Evolutionary conservation across 73 alveolate species (phyloP).

Genomic region (Paramecium octaurelia): DNA sequence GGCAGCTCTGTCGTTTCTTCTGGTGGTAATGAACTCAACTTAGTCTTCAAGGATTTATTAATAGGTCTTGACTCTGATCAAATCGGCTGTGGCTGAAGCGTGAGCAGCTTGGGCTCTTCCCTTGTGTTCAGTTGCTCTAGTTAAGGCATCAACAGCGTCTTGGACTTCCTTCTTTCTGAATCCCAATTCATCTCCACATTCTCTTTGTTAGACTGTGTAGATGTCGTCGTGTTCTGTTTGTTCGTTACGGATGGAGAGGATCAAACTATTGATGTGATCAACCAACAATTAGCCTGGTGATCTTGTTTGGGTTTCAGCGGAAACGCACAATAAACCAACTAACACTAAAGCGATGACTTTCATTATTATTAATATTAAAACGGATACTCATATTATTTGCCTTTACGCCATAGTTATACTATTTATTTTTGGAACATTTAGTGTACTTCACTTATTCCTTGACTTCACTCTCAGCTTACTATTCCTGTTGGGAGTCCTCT

Average conservation of each 20-base stretch:
- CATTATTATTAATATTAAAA: background rate
- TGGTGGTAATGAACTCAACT: slow-evolving; percentile 41
- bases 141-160: slow-evolving; percentile 44
- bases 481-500: background rate
- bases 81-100: slow-evolving; percentile 49
- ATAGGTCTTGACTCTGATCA: slow-evolving; percentile 42
- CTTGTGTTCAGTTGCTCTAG: slow-evolving; percentile 53
- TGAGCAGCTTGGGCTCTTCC: slow-evolving; percentile 51
- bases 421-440: background rate
- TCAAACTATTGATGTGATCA: slow-evolving; percentile 44
- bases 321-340: slow-evolving; percentile 1
- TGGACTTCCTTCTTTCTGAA: slow-evolving; percentile 53
- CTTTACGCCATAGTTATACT: background rate
- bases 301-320: slow-evolving; percentile 31
- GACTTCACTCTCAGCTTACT: background rate
- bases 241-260: slow-evolving; percentile 31
- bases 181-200: slow-evolving; percentile 49
- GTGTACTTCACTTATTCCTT: background rate
- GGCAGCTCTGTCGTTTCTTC: slow-evolving; percentile 41
- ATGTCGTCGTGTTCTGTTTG: slow-evolving; percentile 43
- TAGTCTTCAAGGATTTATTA: slow-evolving; percentile 37
- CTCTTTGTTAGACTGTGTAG: slow-evolving; percentile 20
- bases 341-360: background rate
- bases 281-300: slow-evolving; percentile 49
- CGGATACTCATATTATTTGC: background rate